Evolutionary conservation across 2,329 filamentous ascomycete species (phyloP).

Genomic region (Hypoxylon sp.): DNA sequence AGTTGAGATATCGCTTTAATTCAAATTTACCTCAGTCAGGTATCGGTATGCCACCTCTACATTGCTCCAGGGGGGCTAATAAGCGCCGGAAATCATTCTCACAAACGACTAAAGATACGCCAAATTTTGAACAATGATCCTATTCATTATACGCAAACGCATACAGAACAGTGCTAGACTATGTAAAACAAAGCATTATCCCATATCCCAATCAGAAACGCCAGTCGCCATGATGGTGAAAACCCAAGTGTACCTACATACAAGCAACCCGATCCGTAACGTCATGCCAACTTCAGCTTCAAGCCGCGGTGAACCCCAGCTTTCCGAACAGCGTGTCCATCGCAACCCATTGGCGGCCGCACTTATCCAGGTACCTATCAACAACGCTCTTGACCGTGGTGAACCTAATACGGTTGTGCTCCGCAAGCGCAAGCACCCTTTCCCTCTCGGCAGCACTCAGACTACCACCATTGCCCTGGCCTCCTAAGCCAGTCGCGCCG

Average conservation of each 20-base stretch:
- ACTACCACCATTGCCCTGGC: constrained; percentile 53
- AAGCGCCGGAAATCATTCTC: neutral
- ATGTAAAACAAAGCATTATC: neutral
- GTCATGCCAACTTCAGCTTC: constrained; percentile 8
- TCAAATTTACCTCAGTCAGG: neutral
- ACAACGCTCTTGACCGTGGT: constrained; percentile 81
- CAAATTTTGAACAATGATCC: neutral
- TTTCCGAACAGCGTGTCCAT: constrained; percentile 90
- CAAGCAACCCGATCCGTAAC: neutral
- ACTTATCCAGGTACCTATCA: constrained; percentile 88
- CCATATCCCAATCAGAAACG: constrained; percentile 4
- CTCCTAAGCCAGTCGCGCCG: constrained; percentile 60
- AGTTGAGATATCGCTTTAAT: too few species aligned
- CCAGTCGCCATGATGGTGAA: constrained; percentile 27
- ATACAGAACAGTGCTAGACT: neutral
- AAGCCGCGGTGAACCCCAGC: constrained; percentile 65
- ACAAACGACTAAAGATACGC: neutral
- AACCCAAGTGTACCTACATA: neutral
- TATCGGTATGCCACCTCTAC: neutral
- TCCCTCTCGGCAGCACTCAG: constrained; percentile 70
- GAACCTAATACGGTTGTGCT: constrained; percentile 87
- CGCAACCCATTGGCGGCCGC: constrained; percentile 91
- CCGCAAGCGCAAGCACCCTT: constrained; percentile 78
- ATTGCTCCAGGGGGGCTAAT: neutral
- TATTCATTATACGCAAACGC: constrained; percentile 31